Percentiles rank a stretch among this genome's conserved stretches.
These are phyloP conservation scores for Trypanosoma vivax DNA, from an alignment of 208 protist species.

Conservation along the genomic window DNA sequence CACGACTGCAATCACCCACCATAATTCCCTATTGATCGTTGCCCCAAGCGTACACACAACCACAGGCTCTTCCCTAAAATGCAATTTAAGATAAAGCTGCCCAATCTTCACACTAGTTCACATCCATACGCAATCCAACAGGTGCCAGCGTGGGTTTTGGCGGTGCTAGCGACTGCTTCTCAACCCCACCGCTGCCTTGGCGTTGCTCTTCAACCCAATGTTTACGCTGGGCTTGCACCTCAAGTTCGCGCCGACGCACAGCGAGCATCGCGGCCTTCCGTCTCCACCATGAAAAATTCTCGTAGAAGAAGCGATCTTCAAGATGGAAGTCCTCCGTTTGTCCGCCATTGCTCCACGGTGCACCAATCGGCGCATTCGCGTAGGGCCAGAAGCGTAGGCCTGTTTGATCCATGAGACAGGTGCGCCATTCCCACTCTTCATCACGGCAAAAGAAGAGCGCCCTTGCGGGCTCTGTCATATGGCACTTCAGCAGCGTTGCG, in stretches of 20 bases:
- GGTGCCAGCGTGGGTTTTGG: conserved; percentile 78
- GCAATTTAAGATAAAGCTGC: no score
- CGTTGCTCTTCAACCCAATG: conserved; percentile 59
- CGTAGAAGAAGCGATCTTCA: conserved; percentile 87
- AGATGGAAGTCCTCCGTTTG: conserved; percentile 90
- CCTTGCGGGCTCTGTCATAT: conserved; percentile 86
- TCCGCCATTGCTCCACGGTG: conserved; percentile 82
- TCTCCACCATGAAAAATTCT: conserved; percentile 84
- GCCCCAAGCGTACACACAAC: no score
- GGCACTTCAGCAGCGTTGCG: conserved; percentile 87
- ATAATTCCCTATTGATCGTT: no score
- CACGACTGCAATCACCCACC: no score
- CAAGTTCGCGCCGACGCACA: conserved; percentile 70
- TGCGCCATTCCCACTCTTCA: conserved; percentile 91
- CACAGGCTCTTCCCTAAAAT: no score
- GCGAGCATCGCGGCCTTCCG: conserved; percentile 75
- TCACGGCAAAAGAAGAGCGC: conserved; percentile 89
- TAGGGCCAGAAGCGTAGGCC: conserved; percentile 88
- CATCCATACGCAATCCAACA: conserved; percentile 35
- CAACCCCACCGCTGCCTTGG: conserved; percentile 15
- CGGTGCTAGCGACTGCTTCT: conserved; percentile 22
- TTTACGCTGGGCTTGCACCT: conserved; percentile 65
- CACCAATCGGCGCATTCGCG: conserved; percentile 79
- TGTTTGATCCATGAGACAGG: conserved; percentile 87
- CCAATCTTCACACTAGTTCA: conserved; percentile 11